Conservation (phyloP, 345 rosid genomes). For the Brassica carinata region DNA sequence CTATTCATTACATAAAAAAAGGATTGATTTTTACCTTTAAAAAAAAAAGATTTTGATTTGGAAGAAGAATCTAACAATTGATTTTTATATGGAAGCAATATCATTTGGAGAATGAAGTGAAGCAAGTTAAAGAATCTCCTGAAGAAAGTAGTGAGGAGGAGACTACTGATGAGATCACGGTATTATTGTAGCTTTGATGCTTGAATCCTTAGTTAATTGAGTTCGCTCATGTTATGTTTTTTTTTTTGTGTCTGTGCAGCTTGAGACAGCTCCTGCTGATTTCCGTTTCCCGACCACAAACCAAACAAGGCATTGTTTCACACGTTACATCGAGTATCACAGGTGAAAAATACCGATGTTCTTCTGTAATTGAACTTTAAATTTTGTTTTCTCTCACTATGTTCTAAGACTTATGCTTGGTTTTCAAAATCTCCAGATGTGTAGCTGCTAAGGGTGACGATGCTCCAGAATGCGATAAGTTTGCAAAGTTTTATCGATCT, state of each 20-base stretch:
- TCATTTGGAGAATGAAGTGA: constrained; percentile 67
- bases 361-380: not conserved
- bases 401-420: not conserved
- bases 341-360: constrained; percentile 47
- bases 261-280: constrained; percentile 99
- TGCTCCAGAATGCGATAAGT: constrained; percentile 88
- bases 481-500: constrained; percentile 86
- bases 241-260: constrained; percentile 44
- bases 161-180: constrained; percentile 79
- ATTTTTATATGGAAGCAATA: constrained; percentile 60
- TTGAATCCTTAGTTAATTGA: not conserved
- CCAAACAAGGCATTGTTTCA: constrained; percentile 98
- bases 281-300: constrained; percentile 98
- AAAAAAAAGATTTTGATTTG: not conserved
- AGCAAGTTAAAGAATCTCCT: constrained; percentile 5
- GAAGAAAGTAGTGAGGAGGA: constrained; percentile 47
- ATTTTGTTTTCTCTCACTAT: not conserved
- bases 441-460: constrained; percentile 92
- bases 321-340: constrained; percentile 91
- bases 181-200: not conserved
- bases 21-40: not conserved
- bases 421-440: constrained; percentile 52
- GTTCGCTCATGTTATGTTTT: constrained; percentile 22
- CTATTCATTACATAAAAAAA: not conserved
- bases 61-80: constrained; percentile 19